phyloP scores from a whole-genome alignment of 768 basidiomycete species.

The Mycena olivaceomarginata region DNA sequence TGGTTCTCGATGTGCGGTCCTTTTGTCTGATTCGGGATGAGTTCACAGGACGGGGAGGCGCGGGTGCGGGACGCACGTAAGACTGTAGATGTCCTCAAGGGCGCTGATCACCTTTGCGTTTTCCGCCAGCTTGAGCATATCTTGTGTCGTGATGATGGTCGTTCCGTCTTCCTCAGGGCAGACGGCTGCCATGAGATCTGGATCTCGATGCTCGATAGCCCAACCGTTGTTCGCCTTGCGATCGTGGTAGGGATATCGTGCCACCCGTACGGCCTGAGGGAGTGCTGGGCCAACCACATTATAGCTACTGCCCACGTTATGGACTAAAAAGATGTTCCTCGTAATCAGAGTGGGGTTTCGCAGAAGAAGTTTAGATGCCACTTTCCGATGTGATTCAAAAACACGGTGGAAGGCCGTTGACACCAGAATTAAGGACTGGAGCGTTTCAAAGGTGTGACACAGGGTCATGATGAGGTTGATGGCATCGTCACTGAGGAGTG shows the following conservation, averaged over 20 bases:
- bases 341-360: neutral
- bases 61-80: constrained; percentile 40
- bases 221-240: too few relatives aligned
- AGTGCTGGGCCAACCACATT: constrained; percentile 51
- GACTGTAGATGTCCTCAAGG: constrained; percentile 50
- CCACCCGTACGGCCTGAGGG: constrained; percentile 48
- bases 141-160: constrained; percentile 17
- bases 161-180: constrained; percentile 14
- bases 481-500: constrained; percentile 47
- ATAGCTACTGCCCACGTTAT: constrained; percentile 47
- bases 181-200: constrained; percentile 7
- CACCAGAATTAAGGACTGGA: constrained; percentile 41
- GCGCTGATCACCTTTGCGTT: constrained; percentile 31
- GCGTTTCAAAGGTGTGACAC: constrained; percentile 44
- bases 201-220: neutral
- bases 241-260: constrained; percentile 29
- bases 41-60: too few relatives aligned
- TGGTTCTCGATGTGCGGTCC: constrained; percentile 31
- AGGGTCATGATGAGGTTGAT: constrained; percentile 48
- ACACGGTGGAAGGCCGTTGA: constrained; percentile 49
- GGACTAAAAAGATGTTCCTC: neutral
- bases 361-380: neutral
- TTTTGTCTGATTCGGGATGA: neutral
- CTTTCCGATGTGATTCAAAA: constrained; percentile 46
- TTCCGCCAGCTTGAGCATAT: constrained; percentile 16